Evolutionary conservation across 345 rosid species (phyloP).

Genomic region (Lenwebbia sp.): DNA sequence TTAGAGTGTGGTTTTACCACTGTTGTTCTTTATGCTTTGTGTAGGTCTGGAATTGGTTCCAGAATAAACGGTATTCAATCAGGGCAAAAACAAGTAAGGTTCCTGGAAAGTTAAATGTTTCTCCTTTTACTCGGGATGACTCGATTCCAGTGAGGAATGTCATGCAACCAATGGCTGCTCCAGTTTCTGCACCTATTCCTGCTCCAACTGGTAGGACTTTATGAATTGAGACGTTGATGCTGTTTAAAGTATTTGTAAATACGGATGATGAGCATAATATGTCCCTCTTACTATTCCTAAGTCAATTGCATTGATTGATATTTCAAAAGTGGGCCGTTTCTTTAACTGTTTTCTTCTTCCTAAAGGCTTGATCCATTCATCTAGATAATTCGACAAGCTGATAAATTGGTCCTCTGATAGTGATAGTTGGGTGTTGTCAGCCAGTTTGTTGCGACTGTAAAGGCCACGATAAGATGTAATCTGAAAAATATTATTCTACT

Average conservation of each 20-base stretch:
- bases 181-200: conserved; percentile 35
- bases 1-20: neutral
- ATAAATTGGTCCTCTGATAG: neutral
- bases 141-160: conserved; percentile 41
- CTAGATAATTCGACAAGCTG: neutral
- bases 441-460: neutral
- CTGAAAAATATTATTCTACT: neutral
- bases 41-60: conserved; percentile 99
- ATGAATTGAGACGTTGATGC: neutral
- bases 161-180: conserved; percentile 46
- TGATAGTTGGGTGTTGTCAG: neutral
- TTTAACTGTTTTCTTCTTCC: neutral
- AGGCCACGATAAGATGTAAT: neutral
- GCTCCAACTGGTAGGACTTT: conserved; percentile 42
- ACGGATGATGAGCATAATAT: neutral
- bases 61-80: conserved; percentile 89
- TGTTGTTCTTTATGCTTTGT: neutral
- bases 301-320: neutral
- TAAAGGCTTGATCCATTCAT: neutral
- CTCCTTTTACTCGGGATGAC: conserved; percentile 64
- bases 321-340: neutral
- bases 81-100: conserved; percentile 74
- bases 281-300: neutral
- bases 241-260: neutral
- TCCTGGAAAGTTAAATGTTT: conserved; percentile 70